phyloP scores from a whole-genome alignment of 805 yeast genomes.

The Yarrowia sp. region DNA sequence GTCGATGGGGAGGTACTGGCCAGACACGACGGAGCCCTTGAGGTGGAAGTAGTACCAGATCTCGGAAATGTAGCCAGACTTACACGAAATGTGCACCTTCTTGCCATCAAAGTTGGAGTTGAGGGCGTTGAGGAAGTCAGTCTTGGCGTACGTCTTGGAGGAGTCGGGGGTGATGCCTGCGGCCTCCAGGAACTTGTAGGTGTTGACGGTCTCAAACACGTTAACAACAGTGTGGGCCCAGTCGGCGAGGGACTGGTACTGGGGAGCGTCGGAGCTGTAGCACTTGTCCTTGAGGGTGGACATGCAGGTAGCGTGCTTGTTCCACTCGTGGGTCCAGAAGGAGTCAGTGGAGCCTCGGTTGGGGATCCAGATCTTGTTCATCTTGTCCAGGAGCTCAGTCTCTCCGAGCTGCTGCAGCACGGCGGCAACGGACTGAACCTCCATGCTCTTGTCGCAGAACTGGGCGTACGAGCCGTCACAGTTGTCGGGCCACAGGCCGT shows the following conservation, averaged over 20 bases:
- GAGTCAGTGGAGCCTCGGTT: conserved; percentile 62
- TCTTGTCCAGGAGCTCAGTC: conserved; percentile 50
- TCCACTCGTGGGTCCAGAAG: conserved; percentile 88
- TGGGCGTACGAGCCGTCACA: conserved; percentile 81
- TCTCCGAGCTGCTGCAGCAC: conserved; percentile 45
- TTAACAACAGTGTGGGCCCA: conserved; percentile 61
- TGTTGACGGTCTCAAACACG: conserved; percentile 58
- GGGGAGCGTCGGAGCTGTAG: conserved; percentile 42
- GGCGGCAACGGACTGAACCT: conserved; percentile 49
- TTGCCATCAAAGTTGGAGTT: conserved; percentile 45
- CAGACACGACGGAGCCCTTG: conserved; percentile 66
- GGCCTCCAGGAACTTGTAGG: conserved; percentile 59
- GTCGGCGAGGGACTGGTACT: conserved; percentile 55
- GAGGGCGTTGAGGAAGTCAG: conserved; percentile 39
- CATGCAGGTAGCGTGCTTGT: conserved; percentile 93
- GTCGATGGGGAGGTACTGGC: conserved; percentile 63
- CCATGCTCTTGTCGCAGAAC: conserved; percentile 64
- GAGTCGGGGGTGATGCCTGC: conserved; percentile 71
- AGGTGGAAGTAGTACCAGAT: conserved; percentile 80
- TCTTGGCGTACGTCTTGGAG: conserved; percentile 52
- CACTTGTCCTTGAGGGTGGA: conserved; percentile 72
- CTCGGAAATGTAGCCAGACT: conserved; percentile 51
- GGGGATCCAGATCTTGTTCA: conserved; percentile 70
- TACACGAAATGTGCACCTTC: conserved; percentile 58
- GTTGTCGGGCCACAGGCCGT: conserved; percentile 86